Conservation (phyloP, 768 basidiomycete species). For the Tylopilus rubrobrunneus region DNA sequence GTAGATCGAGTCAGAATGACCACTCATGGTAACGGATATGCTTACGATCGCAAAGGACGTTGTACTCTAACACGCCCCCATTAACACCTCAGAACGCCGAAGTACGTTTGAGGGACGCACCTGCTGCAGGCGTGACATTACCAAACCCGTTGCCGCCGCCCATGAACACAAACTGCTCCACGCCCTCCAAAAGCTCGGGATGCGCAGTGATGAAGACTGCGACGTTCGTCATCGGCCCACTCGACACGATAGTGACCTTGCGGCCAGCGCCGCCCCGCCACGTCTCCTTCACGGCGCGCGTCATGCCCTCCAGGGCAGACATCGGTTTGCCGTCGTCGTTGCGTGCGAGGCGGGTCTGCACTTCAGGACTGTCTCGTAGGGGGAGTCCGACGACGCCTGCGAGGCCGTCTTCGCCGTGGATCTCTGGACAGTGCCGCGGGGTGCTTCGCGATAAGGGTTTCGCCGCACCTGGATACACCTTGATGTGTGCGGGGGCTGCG, state of each 20-base stretch:
- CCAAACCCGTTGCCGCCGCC: conserved; percentile 87
- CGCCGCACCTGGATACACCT: conserved; percentile 64
- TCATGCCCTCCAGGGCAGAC: conserved; percentile 70
- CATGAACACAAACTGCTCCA: conserved; percentile 67
- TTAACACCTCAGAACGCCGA: neutral
- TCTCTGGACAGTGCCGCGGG: conserved; percentile 64
- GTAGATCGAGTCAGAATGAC: neutral
- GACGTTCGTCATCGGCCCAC: conserved; percentile 84
- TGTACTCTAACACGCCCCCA: conserved; percentile 52
- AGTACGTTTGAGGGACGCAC: conserved; percentile 27
- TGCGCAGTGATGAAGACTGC: conserved; percentile 61
- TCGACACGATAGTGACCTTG: conserved; percentile 68
- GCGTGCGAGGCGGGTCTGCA: conserved; percentile 47
- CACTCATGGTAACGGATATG: neutral
- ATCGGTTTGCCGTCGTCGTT: conserved; percentile 39
- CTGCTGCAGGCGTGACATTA: conserved; percentile 74
- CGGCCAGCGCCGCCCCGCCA: conserved; percentile 59
- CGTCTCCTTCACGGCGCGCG: conserved; percentile 43
- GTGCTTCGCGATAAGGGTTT: conserved; percentile 60
- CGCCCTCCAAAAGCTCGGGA: conserved; percentile 46
- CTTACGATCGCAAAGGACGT: conserved; percentile 79
- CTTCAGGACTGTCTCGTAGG: conserved; percentile 40
- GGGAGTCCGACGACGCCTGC: conserved; percentile 82
- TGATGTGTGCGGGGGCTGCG: conserved; percentile 53
- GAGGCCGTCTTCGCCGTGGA: conserved; percentile 80